Percentiles rank a stretch among this genome's conserved stretches.
phyloP scores from a whole-genome alignment of 148 eudicot genomes.

The Euryodendron excelsum region DNA sequence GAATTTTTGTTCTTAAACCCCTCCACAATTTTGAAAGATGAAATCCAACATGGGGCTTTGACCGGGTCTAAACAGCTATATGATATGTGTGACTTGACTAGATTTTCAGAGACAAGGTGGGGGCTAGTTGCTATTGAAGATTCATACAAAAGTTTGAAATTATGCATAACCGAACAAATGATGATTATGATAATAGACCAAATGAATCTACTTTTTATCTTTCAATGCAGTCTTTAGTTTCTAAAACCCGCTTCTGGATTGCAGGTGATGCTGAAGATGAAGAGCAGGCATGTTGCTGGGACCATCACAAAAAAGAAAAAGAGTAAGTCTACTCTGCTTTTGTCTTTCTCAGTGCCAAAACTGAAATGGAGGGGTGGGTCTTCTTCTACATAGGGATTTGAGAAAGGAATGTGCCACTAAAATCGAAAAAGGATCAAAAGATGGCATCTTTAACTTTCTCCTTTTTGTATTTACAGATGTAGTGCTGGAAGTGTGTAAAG shows the following conservation, averaged over 20 bases:
- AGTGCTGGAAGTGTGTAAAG: conserved; percentile 79
- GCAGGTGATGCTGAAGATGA: conserved; percentile 94
- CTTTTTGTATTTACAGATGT: conserved; percentile 45
- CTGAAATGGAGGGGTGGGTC: conserved; percentile 39
- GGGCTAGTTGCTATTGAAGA: conserved; percentile 16
- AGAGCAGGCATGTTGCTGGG: conserved; percentile 97
- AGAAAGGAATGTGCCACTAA: conserved; percentile 47
- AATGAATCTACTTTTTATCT: background rate
- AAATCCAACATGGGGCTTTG: too few relatives aligned
- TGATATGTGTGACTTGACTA: background rate
- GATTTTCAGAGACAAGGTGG: conserved; percentile 5
- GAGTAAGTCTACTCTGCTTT: conserved; percentile 57
- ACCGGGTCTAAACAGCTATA: background rate
- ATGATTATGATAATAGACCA: background rate
- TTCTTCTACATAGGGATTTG: conserved; percentile 71
- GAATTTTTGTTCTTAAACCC: too few relatives aligned
- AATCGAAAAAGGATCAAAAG: conserved; percentile 38
- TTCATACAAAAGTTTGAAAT: conserved; percentile 15
- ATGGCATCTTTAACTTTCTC: conserved; percentile 25
- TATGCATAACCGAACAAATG: background rate
- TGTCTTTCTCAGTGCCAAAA: conserved; percentile 34
- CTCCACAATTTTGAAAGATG: too few relatives aligned
- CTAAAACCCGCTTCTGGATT: conserved; percentile 20
- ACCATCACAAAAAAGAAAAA: conserved; percentile 99
- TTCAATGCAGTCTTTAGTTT: conserved; percentile 5